These are phyloP conservation scores for Neurospora sp. DNA, from an alignment of 495 filamentous ascomycete species.

Conservation along the genomic window DNA sequence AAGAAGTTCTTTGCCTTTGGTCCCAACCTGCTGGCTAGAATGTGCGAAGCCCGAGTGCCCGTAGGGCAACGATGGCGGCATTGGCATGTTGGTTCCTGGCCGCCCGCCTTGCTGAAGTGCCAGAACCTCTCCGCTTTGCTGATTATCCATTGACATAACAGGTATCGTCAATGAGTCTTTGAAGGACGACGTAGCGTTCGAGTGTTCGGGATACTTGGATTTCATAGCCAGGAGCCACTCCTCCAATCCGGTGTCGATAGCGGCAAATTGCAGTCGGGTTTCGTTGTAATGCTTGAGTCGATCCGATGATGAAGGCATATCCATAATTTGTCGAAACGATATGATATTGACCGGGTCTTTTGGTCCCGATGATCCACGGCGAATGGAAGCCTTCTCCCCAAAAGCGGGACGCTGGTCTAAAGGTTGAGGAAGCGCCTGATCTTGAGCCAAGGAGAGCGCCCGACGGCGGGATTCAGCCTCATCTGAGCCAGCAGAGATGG, in stretches of 20 bases:
- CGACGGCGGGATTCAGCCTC: constrained; percentile 2
- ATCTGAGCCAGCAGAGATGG: constrained; percentile 20
- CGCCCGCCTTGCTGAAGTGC: constrained; percentile 26
- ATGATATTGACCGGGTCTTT: constrained; percentile 31
- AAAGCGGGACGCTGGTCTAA: constrained; percentile 32
- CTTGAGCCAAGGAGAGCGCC: constrained; percentile 30
- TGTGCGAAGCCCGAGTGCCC: constrained; percentile 24
- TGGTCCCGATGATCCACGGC: neutral
- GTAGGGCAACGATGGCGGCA: constrained; percentile 14
- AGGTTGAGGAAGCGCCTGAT: constrained; percentile 26
- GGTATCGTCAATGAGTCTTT: constrained; percentile 8
- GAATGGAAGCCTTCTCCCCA: neutral
- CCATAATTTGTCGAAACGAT: constrained; percentile 64
- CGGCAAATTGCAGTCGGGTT: constrained; percentile 58
- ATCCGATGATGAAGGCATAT: constrained; percentile 47
- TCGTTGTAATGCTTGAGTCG: constrained; percentile 60
- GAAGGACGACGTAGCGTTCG: constrained; percentile 17
- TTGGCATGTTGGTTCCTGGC: constrained; percentile 15
- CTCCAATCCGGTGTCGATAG: constrained; percentile 60
- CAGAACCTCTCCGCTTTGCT: constrained; percentile 5
- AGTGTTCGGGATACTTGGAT: constrained; percentile 26
- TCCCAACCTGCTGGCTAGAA: constrained; percentile 45
- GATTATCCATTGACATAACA: constrained; percentile 21
- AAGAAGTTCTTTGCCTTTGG: constrained; percentile 75
- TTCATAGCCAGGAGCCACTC: constrained; percentile 54